These are phyloP conservation scores for Purpureocillium takamizusanense DNA, from an alignment of 2,329 filamentous ascomycete species.

Conservation along the genomic window DNA sequence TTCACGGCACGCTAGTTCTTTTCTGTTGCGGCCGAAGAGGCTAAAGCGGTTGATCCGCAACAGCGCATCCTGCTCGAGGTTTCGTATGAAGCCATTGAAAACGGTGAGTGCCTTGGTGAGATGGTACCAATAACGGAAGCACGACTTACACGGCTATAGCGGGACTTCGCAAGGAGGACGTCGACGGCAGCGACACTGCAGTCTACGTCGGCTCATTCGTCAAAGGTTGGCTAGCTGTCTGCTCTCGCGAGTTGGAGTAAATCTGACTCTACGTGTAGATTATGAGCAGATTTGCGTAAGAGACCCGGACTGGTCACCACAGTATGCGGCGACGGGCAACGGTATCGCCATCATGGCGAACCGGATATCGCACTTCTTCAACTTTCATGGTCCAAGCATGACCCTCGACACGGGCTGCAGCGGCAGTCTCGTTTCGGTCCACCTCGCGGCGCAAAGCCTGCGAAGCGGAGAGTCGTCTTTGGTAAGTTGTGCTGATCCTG, in stretches of 20 bases:
- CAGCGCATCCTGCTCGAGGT: constrained; percentile 42
- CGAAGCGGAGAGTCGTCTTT: constrained; percentile 32
- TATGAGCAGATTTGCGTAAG: constrained; percentile 41
- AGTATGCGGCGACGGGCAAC: constrained; percentile 44
- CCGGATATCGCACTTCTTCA: constrained; percentile 45
- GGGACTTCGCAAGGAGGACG: constrained; percentile 31
- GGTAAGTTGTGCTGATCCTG: constrained; percentile 17
- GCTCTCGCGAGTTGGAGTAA: no score
- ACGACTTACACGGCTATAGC: constrained; percentile 19
- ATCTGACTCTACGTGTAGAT: constrained; percentile 27
- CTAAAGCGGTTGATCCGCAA: constrained; percentile 43
- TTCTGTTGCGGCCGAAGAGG: constrained; percentile 37
- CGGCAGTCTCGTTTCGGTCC: constrained; percentile 42
- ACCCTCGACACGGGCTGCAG: constrained; percentile 53
- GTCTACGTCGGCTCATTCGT: constrained; percentile 44
- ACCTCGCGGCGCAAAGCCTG: constrained; percentile 42
- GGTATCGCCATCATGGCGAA: constrained; percentile 46
- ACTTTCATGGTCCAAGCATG: constrained; percentile 45
- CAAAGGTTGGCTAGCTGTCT: constrained; percentile 26
- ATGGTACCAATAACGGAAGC: no score
- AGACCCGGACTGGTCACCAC: constrained; percentile 39
- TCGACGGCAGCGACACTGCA: constrained; percentile 33
- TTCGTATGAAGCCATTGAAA: constrained; percentile 42
- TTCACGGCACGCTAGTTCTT: constrained; percentile 36
- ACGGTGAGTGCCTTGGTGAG: constrained; percentile 22